phyloP scores from a whole-genome alignment of 495 filamentous ascomycete species.

The Penicillium taxi region DNA sequence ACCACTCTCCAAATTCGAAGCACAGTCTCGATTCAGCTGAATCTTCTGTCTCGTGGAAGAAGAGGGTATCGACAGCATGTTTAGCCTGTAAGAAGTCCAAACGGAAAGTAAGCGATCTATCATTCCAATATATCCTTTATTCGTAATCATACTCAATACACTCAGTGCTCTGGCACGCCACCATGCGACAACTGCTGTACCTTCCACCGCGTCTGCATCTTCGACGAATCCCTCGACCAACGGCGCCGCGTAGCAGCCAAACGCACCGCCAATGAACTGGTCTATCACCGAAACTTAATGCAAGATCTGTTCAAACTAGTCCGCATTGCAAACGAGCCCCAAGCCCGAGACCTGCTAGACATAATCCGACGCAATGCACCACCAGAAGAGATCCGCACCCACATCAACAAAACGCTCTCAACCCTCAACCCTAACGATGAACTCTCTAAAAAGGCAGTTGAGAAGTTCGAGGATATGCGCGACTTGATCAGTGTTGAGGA shows the following conservation, averaged over 20 bases:
- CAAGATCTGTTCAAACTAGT: conserved; percentile 35
- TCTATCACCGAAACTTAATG: conserved; percentile 36
- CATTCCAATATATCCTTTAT: not conserved
- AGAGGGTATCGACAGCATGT: conserved; percentile 41
- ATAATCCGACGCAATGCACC: conserved; percentile 32
- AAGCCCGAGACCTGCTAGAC: conserved; percentile 24
- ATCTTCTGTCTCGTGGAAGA: conserved; percentile 22
- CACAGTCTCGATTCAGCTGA: conserved; percentile 17
- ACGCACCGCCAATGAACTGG: conserved; percentile 38
- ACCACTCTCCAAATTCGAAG: conserved; percentile 21
- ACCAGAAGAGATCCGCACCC: conserved; percentile 29
- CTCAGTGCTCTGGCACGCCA: conserved; percentile 37
- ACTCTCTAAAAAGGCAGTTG: not conserved
- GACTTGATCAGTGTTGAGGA: conserved; percentile 28
- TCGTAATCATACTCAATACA: not conserved
- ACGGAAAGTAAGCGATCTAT: conserved; percentile 26
- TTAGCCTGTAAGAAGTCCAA: conserved; percentile 43
- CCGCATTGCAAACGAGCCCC: conserved; percentile 25
- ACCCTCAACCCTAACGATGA: conserved; percentile 4
- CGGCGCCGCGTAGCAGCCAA: conserved; percentile 43
- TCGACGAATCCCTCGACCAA: conserved; percentile 42
- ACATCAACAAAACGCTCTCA: conserved; percentile 27
- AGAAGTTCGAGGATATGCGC: conserved; percentile 27
- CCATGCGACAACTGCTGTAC: conserved; percentile 38
- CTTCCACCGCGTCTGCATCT: conserved; percentile 35